These are phyloP conservation scores for Alternaria brassicicola DNA, from an alignment of 2,329 filamentous ascomycete genomes.

Conservation along the genomic window DNA sequence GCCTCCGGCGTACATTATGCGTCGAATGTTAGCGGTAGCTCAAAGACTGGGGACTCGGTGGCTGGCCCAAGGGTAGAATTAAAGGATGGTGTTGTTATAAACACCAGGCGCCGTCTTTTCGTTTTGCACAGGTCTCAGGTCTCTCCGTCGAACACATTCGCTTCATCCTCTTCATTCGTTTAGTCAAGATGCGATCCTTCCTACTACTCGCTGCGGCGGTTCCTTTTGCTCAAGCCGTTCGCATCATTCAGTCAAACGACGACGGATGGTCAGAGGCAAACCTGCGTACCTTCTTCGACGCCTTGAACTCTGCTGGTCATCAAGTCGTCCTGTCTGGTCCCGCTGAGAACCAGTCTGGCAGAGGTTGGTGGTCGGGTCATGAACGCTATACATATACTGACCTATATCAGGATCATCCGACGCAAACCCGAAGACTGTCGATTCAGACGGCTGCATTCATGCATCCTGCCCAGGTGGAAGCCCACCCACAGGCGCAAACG, in stretches of 20 bases:
- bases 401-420: slow-evolving; percentile 58
- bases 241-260: slow-evolving; percentile 68
- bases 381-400: slow-evolving; percentile 7
- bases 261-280: slow-evolving; percentile 77
- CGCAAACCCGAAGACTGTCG: slow-evolving; percentile 56
- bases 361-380: slow-evolving; percentile 50
- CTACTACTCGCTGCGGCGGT: slow-evolving; percentile 33
- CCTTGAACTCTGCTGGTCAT: slow-evolving; percentile 62
- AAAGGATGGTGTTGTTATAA: slow-evolving; percentile 16
- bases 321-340: slow-evolving; percentile 69
- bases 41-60: background rate
- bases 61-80: background rate
- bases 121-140: background rate
- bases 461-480: slow-evolving; percentile 65
- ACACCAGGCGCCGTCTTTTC: background rate
- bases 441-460: slow-evolving; percentile 61
- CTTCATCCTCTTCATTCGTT: slow-evolving; percentile 45
- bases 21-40: background rate
- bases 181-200: slow-evolving; percentile 32
- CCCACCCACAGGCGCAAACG: slow-evolving; percentile 63
- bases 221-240: slow-evolving; percentile 37
- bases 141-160: slow-evolving; percentile 4
- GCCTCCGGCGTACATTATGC: slow-evolving; percentile 7
- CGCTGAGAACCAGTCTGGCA: slow-evolving; percentile 69
- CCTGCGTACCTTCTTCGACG: slow-evolving; percentile 64